Evolutionary conservation across 1,284 basidiomycete genomes (phyloP).

Genomic region (Retiboletus fuscus): DNA sequence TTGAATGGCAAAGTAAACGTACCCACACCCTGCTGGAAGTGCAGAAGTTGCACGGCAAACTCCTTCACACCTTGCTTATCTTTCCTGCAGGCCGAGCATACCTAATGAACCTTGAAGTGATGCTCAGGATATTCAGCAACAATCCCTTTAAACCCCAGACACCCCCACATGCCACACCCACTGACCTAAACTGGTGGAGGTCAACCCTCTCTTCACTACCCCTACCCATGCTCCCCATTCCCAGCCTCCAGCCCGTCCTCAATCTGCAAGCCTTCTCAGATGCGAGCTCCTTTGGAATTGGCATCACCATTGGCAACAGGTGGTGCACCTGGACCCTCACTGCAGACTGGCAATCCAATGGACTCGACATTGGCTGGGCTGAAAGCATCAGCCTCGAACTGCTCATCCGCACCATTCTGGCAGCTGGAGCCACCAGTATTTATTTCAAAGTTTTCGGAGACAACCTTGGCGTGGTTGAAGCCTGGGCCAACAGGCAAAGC

Average conservation of each 20-base stretch:
- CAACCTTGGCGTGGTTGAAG: no score
- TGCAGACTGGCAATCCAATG: constrained; percentile 6
- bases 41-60: constrained; percentile 51
- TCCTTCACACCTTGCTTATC: constrained; percentile 47
- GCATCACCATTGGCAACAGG: constrained; percentile 23
- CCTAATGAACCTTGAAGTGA: constrained; percentile 48
- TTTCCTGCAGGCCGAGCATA: constrained; percentile 37
- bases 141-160: constrained; percentile 39
- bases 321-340: constrained; percentile 33
- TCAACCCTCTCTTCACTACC: neutral
- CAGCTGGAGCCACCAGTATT: no score
- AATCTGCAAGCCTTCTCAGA: constrained; percentile 47
- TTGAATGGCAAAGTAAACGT: no score
- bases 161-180: neutral
- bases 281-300: constrained; percentile 54
- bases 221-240: accelerated
- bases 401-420: no score
- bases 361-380: constrained; percentile 47
- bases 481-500: no score
- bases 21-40: constrained; percentile 45
- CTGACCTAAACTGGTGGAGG: neutral
- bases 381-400: constrained; percentile 8
- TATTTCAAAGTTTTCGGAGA: no score
- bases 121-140: constrained; percentile 37
- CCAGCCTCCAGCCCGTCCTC: accelerated